Evolutionary conservation across 345 rosid genomes (phyloP).

Genomic region (Rubroshorea leprosula): DNA sequence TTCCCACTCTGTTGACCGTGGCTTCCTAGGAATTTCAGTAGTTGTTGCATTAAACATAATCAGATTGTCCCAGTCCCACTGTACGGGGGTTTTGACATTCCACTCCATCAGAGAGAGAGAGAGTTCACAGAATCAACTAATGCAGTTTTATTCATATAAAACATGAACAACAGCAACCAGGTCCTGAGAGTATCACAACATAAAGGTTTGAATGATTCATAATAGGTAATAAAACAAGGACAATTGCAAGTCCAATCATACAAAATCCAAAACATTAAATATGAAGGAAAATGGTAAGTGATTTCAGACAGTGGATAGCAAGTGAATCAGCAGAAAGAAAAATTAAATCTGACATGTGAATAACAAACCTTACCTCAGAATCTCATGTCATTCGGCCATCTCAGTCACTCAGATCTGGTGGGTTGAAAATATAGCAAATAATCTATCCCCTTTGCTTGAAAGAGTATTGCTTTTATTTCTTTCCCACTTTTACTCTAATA

Average conservation of each 20-base stretch:
- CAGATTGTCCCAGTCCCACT: slow-evolving; percentile 83
- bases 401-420: slow-evolving; percentile 12
- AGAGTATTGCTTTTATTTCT: slow-evolving; percentile 6
- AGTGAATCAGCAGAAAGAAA: slow-evolving; percentile 3
- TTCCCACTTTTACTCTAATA: slow-evolving; percentile 5
- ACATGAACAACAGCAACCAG: slow-evolving; percentile 11
- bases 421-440: not conserved
- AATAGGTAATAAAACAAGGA: not conserved
- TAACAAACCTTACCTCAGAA: slow-evolving; percentile 21
- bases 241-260: slow-evolving; percentile 4
- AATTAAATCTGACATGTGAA: not conserved
- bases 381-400: slow-evolving; percentile 18
- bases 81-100: slow-evolving; percentile 58
- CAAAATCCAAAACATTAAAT: not conserved
- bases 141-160: slow-evolving; percentile 18
- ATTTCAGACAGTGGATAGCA: not conserved
- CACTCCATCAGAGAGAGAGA: slow-evolving; percentile 64
- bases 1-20: slow-evolving; percentile 50
- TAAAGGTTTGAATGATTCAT: not conserved
- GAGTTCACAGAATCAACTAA: slow-evolving; percentile 33
- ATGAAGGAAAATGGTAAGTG: slow-evolving; percentile 1
- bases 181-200: slow-evolving; percentile 25
- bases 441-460: slow-evolving; percentile 3
- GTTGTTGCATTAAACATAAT: slow-evolving; percentile 48
- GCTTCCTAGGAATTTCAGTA: slow-evolving; percentile 48